phyloP scores from a whole-genome alignment of 345 rosid species.

The Excoecaria cochinchinensis region DNA sequence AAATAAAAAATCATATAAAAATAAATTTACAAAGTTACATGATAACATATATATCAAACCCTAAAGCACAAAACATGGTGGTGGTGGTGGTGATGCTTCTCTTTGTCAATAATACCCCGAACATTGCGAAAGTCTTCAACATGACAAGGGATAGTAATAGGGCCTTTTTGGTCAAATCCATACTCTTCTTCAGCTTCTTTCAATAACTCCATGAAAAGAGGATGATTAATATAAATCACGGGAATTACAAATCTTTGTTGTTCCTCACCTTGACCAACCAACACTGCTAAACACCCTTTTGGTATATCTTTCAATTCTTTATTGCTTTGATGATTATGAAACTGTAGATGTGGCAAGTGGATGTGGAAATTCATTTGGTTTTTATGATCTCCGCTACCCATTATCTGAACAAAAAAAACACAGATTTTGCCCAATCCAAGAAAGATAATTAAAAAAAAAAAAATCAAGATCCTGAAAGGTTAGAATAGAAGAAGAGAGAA shows the following conservation, averaged over 20 bases:
- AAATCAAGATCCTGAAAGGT: neutral
- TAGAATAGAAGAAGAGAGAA: conserved; percentile 49
- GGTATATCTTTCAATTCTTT: conserved; percentile 47
- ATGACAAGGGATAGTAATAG: conserved; percentile 78
- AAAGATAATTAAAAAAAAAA: neutral
- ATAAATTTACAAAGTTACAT: neutral
- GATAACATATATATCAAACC: conserved; percentile 28
- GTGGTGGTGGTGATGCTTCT: conserved; percentile 40
- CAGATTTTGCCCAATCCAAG: neutral
- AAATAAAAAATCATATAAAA: neutral
- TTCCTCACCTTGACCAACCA: conserved; percentile 78
- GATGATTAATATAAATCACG: conserved; percentile 71
- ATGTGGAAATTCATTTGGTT: conserved; percentile 38
- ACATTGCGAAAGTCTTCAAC: conserved; percentile 70
- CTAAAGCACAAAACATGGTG: conserved; percentile 48
- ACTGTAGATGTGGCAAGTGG: conserved; percentile 44
- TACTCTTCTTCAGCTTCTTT: conserved; percentile 80
- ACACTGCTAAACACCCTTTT: conserved; percentile 67
- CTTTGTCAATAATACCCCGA: conserved; percentile 65
- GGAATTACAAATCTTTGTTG: conserved; percentile 78
- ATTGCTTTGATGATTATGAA: conserved; percentile 26
- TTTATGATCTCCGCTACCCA: conserved; percentile 39
- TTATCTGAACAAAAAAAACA: conserved; percentile 10
- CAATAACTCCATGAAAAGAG: conserved; percentile 57
- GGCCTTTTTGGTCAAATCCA: conserved; percentile 77